Evolutionary conservation across 768 basidiomycete genomes (phyloP), one percentile per base, ranked within the genome.

Genomic region (Lentinula aciculospora): DNA sequence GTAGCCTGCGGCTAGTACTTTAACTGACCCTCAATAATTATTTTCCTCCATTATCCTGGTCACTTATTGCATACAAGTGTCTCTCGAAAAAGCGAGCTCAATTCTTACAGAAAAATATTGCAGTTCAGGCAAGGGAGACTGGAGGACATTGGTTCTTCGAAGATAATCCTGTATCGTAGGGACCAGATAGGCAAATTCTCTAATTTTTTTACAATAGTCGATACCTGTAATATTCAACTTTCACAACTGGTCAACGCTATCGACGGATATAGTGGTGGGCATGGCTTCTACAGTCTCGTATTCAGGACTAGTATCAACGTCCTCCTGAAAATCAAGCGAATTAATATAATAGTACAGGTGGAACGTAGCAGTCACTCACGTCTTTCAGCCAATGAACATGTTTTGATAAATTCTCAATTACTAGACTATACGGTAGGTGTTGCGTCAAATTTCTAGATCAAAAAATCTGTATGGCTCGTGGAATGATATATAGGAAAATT

Each of bases 321-420:
- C 56, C 44, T 48, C 56, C 56, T 47, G 9, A 15, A 23, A 34
- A 2, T 25, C 12, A 10, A 28, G n/a, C 34, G 5, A 56, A 32
- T 15, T 17, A 19, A n/a, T 36, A 23, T 6, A 25, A 13, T 12
- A 25, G 7, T 19, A n/a, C 44, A 21, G 39, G 12, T 13, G 13
- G 12, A 45, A 46, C n/a, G 13, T 23, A 5, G 17, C n/a, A 37
- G 27, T n/a, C 47, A 63, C 83, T 53, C 48, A 88, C 88, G 64
- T 86, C 83, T 40, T 71, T 74, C 46, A 85, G 71, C 61, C 92
- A 78, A 59, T 82, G 76, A 63, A 94, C 93, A 67, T 94, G 92
- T 66, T 93, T 94, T 1, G 91, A 93, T 53, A 94, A 73, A 67
- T 89, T 92, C 64, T 91, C 89, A 29, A 94, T 88, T 17, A 93